Base-by-base conservation (phyloP, 2,329 filamentous ascomycete genomes). In the Monilinia aucupariae region DNA sequence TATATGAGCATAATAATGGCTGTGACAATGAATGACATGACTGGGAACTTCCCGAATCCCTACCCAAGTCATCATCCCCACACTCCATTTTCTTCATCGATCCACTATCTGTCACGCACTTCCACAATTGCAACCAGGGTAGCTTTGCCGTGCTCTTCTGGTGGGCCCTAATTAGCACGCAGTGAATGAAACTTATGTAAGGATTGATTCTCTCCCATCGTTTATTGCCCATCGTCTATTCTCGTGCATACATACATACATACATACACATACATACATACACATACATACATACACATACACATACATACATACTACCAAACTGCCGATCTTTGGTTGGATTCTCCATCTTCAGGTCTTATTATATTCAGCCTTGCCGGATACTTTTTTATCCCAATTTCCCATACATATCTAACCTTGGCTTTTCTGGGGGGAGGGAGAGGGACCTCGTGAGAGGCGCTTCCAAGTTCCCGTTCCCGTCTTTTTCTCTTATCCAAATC, bases 211-310 rank as follows among this genome's bases (percentile, higher is more conserved):
- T 49, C 15, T 22, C 25, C 34, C 50, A 25, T 32, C n/a, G n/a
- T n/a, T n/a, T n/a, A n/a, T n/a, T n/a, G 22, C 15, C 15, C 53
- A 30, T 48, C 51, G 41, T 49, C 54, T 34, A 47, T 47, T 56
- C 60, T 49, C 43, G 25, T 62, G 60, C 60, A 62, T 62, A 39
- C 22, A 51, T 62, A 49, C 52, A 20, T n/a, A n/a, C n/a, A n/a
- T n/a, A n/a, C n/a, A n/a, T n/a, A n/a, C n/a, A n/a, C n/a, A n/a
- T n/a, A n/a, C n/a, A n/a, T n/a, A n/a, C n/a, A n/a, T n/a, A n/a
- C n/a, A n/a, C n/a, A n/a, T n/a, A n/a, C n/a, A n/a, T n/a, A n/a
- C n/a, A n/a, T n/a, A n/a, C n/a, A n/a, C n/a, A n/a, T n/a, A n/a
- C n/a, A n/a, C n/a, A n/a, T n/a, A n/a, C n/a, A n/a, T n/a, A n/a